These are phyloP conservation scores for Dactylorhiza incarnata DNA, from an alignment of 106 monocot genomes.

Conservation along the genomic window DNA sequence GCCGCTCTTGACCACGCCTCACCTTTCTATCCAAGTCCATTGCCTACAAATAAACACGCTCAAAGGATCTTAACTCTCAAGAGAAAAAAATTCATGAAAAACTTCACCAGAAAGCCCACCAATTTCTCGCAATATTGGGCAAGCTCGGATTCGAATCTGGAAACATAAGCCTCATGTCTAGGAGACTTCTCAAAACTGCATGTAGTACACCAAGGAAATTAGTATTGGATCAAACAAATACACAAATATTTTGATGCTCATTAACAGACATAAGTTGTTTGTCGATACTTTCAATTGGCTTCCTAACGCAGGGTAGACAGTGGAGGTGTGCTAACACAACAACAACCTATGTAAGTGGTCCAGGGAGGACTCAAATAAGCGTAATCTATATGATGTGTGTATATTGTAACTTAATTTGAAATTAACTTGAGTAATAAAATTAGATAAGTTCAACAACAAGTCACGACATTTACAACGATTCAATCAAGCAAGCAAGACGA, in stretches of 20 bases:
- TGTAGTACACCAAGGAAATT: neutral
- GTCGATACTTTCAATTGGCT: neutral
- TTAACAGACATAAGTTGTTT: neutral
- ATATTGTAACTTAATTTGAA: too few species aligned
- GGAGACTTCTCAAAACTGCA: constrained; percentile 92
- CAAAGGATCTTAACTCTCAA: neutral
- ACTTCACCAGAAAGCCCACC: constrained; percentile 29
- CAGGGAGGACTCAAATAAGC: too few species aligned
- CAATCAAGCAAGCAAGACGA: too few species aligned
- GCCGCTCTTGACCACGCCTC: constrained; percentile 73
- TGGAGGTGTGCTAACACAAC: too few species aligned
- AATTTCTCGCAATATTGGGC: constrained; percentile 90
- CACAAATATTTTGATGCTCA: neutral
- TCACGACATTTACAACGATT: too few species aligned
- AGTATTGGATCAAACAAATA: neutral
- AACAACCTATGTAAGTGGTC: too few species aligned
- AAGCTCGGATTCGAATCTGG: constrained; percentile 93
- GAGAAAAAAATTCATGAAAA: neutral
- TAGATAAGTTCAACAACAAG: too few species aligned
- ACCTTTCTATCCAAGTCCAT: constrained; percentile 94
- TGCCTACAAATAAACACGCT: constrained; percentile 39
- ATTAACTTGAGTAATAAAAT: too few species aligned
- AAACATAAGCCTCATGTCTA: constrained; percentile 71
- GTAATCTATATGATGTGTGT: too few species aligned
- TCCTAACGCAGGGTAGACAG: neutral